phyloP scores from a whole-genome alignment of 345 rosid species.

The Adansonia digitata region DNA sequence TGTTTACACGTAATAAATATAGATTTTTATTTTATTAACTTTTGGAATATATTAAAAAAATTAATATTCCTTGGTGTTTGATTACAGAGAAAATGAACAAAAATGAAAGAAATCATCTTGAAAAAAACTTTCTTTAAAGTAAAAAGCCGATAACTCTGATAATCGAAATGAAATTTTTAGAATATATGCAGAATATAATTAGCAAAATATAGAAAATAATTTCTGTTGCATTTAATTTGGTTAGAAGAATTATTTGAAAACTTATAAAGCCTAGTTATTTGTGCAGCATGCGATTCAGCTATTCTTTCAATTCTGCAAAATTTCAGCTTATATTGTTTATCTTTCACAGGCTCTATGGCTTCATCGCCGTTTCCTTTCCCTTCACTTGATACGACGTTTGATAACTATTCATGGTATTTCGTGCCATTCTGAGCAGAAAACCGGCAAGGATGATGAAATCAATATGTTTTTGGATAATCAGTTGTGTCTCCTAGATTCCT shows the following conservation, averaged over 20 bases:
- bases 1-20: background rate
- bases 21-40: background rate
- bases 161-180: background rate
- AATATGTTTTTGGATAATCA: slow-evolving; percentile 50
- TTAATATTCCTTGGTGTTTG: background rate
- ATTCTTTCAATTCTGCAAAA: background rate
- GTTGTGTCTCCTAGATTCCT: slow-evolving; percentile 44
- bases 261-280: background rate
- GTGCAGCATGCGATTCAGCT: background rate
- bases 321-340: background rate
- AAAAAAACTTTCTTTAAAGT: background rate
- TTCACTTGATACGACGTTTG: slow-evolving; percentile 46
- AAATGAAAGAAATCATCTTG: background rate
- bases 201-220: background rate
- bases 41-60: background rate
- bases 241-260: background rate
- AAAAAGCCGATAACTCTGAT: background rate
- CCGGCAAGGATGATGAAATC: slow-evolving; percentile 19
- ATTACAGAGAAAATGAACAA: background rate
- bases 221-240: background rate
- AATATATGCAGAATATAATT: background rate
- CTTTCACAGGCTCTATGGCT: slow-evolving; percentile 73
- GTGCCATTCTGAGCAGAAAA: slow-evolving; percentile 18
- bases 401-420: slow-evolving; percentile 4
- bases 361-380: slow-evolving; percentile 70